A percentile compares a stretch with the other conserved stretches of the same genome.
These are phyloP conservation scores for Epichloe hybrida DNA, from an alignment of 2,329 filamentous ascomycete genomes.

Conservation along the genomic window DNA sequence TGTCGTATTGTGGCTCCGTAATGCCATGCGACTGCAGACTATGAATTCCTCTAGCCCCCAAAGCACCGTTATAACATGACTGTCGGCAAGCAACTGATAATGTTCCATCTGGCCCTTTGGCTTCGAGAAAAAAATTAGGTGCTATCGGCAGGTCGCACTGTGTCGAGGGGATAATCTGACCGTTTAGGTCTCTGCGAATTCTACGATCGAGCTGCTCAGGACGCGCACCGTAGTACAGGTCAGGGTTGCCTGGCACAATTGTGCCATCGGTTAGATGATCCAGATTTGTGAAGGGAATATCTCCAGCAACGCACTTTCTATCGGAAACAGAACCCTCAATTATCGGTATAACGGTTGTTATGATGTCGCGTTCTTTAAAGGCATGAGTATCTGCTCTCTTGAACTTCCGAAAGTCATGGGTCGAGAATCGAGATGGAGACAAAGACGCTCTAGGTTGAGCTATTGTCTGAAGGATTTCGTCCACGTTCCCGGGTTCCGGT, in stretches of 20 bases:
- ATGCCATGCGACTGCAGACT: neutral
- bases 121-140: constrained; percentile 27
- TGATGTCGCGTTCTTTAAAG: constrained; percentile 20
- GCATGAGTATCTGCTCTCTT: constrained; percentile 11
- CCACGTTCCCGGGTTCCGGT: constrained; percentile 10
- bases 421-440: constrained; percentile 21
- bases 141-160: constrained; percentile 16
- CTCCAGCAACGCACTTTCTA: constrained; percentile 12
- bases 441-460: constrained; percentile 16
- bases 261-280: constrained; percentile 21
- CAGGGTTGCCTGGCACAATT: constrained; percentile 17
- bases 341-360: constrained; percentile 17
- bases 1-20: neutral
- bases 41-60: neutral
- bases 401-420: constrained; percentile 14
- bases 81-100: constrained; percentile 5
- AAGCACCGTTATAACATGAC: neutral
- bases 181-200: constrained; percentile 8
- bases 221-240: constrained; percentile 21
- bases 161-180: constrained; percentile 21
- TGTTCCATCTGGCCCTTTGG: constrained; percentile 21
- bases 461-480: constrained; percentile 8
- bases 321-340: constrained; percentile 13
- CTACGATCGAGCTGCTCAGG: constrained; percentile 16
- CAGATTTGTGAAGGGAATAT: constrained; percentile 22